Conservation (phyloP, 2,329 filamentous ascomycete genomes). For the Cyanodermella asteris region DNA sequence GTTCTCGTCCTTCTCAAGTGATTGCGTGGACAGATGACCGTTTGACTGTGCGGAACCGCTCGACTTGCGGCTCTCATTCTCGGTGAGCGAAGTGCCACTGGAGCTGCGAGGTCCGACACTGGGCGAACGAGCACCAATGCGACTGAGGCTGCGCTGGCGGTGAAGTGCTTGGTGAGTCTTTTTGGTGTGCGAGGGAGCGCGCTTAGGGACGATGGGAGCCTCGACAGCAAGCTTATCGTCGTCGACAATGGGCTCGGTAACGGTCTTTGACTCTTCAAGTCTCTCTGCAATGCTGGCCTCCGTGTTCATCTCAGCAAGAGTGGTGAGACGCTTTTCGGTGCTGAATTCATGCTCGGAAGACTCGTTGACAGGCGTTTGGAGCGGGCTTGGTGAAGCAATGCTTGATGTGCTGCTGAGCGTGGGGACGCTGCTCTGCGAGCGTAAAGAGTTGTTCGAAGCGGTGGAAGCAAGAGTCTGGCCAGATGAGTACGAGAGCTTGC, state of each 20-base stretch:
- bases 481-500: too few species aligned
- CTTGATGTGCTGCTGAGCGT: too few species aligned
- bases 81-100: constrained; percentile 14
- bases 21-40: neutral
- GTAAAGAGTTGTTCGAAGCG: too few species aligned
- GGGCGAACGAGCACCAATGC: constrained; percentile 21
- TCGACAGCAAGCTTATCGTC: constrained; percentile 28
- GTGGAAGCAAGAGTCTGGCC: too few species aligned
- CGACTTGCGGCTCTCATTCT: constrained; percentile 2
- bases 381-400: too few species aligned
- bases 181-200: constrained; percentile 76
- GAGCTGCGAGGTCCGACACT: too few species aligned
- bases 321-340: too few species aligned
- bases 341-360: too few species aligned
- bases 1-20: constrained; percentile 11
- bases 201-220: constrained; percentile 55
- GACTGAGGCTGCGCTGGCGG: constrained; percentile 42
- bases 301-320: too few species aligned
- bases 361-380: too few species aligned
- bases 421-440: constrained; percentile 9
- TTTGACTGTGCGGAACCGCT: constrained; percentile 2
- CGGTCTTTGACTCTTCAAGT: too few species aligned
- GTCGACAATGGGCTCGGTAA: constrained; percentile 28
- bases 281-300: too few species aligned
- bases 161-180: constrained; percentile 58